phyloP scores from a whole-genome alignment of 441 rosid species.

The Erodium chrysanthum region DNA sequence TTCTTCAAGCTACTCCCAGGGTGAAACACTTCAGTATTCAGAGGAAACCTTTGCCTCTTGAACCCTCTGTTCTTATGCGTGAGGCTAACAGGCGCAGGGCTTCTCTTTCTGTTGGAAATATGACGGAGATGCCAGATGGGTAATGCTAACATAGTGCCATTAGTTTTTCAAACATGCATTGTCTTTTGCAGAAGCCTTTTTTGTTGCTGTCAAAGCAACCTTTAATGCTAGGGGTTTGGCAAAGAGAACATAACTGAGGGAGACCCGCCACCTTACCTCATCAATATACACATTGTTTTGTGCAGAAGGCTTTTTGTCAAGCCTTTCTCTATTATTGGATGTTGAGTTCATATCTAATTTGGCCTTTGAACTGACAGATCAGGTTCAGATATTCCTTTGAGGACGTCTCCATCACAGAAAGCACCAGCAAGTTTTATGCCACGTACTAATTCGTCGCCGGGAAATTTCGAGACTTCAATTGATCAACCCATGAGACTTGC shows the following conservation, averaged over 20 bases:
- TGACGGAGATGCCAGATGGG: slow-evolving; percentile 80
- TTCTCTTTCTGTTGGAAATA: slow-evolving; percentile 94
- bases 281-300: background rate
- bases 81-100: slow-evolving; percentile 97
- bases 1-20: slow-evolving; percentile 69
- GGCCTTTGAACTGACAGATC: slow-evolving; percentile 54
- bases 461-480: slow-evolving; percentile 67
- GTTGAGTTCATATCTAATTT: slow-evolving; percentile 22
- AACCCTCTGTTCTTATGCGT: slow-evolving; percentile 85
- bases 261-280: background rate
- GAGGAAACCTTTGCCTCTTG: slow-evolving; percentile 83
- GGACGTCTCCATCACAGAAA: slow-evolving; percentile 41
- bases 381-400: slow-evolving; percentile 51
- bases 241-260: background rate
- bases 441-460: slow-evolving; percentile 78
- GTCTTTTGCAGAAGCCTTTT: background rate
- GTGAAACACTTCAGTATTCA: slow-evolving; percentile 81
- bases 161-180: background rate
- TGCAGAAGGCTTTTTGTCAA: background rate
- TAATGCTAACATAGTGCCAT: slow-evolving; percentile 21
- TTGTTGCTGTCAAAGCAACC: background rate
- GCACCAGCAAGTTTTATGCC: slow-evolving; percentile 40
- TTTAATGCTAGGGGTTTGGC: background rate
- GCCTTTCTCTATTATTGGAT: background rate
- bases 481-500: slow-evolving; percentile 97